Percentiles rank a stretch among this genome's conserved stretches.
These are phyloP conservation scores for Alternaria burnsii DNA, from an alignment of 2,329 filamentous ascomycete genomes.

Conservation along the genomic window DNA sequence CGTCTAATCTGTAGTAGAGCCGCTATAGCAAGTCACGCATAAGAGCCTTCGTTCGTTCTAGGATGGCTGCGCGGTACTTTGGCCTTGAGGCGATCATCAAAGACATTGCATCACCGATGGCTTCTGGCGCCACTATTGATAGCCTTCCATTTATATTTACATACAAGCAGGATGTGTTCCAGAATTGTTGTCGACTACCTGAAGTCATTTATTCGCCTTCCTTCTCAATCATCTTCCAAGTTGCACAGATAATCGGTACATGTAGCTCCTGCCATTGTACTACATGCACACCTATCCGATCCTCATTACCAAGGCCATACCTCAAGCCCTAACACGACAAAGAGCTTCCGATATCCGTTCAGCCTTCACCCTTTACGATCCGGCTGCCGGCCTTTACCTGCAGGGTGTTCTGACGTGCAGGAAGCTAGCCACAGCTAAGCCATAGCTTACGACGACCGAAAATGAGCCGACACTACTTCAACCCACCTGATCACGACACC, in stretches of 20 bases:
- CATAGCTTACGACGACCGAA: conserved; percentile 36
- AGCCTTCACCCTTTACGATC: conserved; percentile 8
- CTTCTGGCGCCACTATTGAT: conserved; percentile 14
- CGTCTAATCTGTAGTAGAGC: conserved; percentile 1
- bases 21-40: conserved; percentile 15
- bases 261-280: conserved; percentile 16
- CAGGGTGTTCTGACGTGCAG: conserved; percentile 37
- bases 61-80: conserved; percentile 16
- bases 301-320: not conserved
- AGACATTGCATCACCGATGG: conserved; percentile 20
- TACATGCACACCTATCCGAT: conserved; percentile 12
- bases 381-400: conserved; percentile 25
- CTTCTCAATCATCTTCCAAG: conserved; percentile 11
- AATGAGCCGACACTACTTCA: conserved; percentile 44
- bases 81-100: conserved; percentile 26
- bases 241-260: conserved; percentile 15
- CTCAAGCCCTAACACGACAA: not conserved
- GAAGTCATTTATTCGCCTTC: conserved; percentile 3
- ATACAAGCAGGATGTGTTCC: conserved; percentile 9
- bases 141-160: conserved; percentile 18
- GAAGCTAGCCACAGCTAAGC: conserved; percentile 34
- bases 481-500: conserved; percentile 34
- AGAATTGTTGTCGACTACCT: conserved; percentile 1
- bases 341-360: conserved; percentile 12
- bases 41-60: conserved; percentile 22